Evolutionary conservation across 2,329 filamentous ascomycete species (phyloP), one percentile per base, ranked within the genome.

Genomic region (Neoscytalidium dimidiatum): DNA sequence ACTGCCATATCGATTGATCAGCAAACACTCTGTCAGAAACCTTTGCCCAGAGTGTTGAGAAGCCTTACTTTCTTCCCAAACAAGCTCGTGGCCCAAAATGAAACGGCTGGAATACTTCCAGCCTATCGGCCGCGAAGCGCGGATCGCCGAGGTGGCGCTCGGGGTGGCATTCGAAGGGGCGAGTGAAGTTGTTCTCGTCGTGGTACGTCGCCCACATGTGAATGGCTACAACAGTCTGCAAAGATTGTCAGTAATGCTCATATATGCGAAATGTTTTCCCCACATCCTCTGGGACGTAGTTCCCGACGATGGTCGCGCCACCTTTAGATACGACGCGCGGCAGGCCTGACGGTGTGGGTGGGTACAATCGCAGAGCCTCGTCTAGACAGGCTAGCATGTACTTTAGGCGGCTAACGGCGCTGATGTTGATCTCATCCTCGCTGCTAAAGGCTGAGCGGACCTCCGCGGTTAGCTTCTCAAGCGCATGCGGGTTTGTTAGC

Each of bases 301-400:
- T 66, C 2, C 78, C 78, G 65, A 73, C 73, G 28, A 82, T 77
- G 0, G 70, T 31, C 4, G 71, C 69, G 4, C 80, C 80, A 13
- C 71, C 75, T 29, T 72, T 68, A 5, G 77, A 74, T 0, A 76
- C 72, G 4, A 72, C 70, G 5, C 79, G 73, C 13, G 78, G 69
- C 14, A 81, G 72, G 6, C 79, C 78, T 28, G 74, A 73, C 3
- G 80, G 75, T 4, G 83, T 77, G 0, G 81, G 80, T 1, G 81
- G 81, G 68, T 80, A 80, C 58, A 82, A 77, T 4, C 82, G 74
- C 4, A 84, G 71, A 1, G 75, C 78, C 70, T 84, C 82, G 58
- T 81, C 77, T 7, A 83, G 73, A 65, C 79, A 79, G 4, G 81
- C 81, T 43, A 79, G 75, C 65, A 83, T 72, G 67, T 82, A 84